Percentiles rank a stretch among this genome's conserved stretches.
Conservation (phyloP, 78 protist genomes). For the Isochrysis galbana region DNA sequence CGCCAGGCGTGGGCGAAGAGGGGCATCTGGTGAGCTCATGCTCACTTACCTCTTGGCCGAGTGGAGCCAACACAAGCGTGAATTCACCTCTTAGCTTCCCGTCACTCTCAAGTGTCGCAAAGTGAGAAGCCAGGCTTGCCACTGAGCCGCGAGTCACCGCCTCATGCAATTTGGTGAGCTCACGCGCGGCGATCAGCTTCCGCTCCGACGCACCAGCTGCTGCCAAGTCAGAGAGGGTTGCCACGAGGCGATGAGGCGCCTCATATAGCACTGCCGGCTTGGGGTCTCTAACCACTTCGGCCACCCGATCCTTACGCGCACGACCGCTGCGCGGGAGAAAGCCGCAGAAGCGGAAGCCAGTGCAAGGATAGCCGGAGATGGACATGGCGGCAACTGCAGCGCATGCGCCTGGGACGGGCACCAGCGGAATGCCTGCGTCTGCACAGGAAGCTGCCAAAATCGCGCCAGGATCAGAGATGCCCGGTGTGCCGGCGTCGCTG, state of each 20-base stretch:
- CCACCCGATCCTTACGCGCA: not conserved
- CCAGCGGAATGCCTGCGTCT: not conserved
- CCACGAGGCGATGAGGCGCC: slow-evolving; percentile 12
- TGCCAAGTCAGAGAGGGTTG: not conserved
- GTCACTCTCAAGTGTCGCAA: not conserved
- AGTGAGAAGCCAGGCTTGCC: not conserved
- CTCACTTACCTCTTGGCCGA: too few relatives aligned
- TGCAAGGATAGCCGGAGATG: not conserved
- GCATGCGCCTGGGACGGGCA: slow-evolving; percentile 29
- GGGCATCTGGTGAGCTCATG: too few relatives aligned
- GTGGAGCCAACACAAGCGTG: not conserved
- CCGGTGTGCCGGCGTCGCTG: slow-evolving; percentile 27
- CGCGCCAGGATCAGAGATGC: slow-evolving; percentile 22
- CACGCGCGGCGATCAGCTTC: not conserved
- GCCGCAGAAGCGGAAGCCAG: not conserved
- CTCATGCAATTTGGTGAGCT: slow-evolving; percentile 33
- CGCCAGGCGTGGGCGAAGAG: too few relatives aligned
- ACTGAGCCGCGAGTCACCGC: not conserved
- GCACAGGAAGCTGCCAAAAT: not conserved
- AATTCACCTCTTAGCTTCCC: not conserved
- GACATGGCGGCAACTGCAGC: slow-evolving; percentile 7
- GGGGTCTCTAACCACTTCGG: not conserved
- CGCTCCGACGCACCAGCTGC: not conserved
- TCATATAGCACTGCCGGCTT: not conserved
- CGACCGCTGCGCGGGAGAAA: not conserved